Conservation (phyloP, 2,329 filamentous ascomycete species). For the Nannizzia gypsea region DNA sequence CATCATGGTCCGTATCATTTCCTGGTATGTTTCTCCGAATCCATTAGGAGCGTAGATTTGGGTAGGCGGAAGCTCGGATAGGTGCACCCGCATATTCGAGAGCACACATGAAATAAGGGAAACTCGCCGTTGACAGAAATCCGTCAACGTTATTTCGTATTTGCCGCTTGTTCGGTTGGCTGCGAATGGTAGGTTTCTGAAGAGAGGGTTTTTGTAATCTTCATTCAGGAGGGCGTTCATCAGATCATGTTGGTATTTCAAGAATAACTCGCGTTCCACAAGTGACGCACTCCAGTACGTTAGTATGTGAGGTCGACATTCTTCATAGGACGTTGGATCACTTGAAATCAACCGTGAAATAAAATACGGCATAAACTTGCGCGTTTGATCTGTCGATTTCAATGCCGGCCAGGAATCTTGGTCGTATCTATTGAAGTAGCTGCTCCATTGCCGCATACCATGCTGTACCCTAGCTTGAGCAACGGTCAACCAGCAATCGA, state of each 20-base stretch:
- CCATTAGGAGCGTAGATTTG: slow-evolving; percentile 24
- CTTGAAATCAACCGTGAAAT: slow-evolving; percentile 35
- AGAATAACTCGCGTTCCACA: slow-evolving; percentile 47
- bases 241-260: slow-evolving; percentile 50
- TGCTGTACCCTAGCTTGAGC: slow-evolving; percentile 38
- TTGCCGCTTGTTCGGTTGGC: slow-evolving; percentile 24
- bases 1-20: slow-evolving; percentile 47
- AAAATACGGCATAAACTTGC: slow-evolving; percentile 38
- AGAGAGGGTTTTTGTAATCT: slow-evolving; percentile 36
- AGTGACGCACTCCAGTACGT: slow-evolving; percentile 44
- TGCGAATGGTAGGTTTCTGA: slow-evolving; percentile 48
- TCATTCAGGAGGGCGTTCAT: slow-evolving; percentile 43
- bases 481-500: slow-evolving; percentile 46
- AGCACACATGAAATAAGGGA: slow-evolving; percentile 45
- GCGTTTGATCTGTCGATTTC: slow-evolving; percentile 36
- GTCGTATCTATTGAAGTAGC: slow-evolving; percentile 45
- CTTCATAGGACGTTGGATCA: slow-evolving; percentile 30
- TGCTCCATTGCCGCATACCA: slow-evolving; percentile 41
- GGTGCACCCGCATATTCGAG: slow-evolving; percentile 47
- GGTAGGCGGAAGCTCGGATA: slow-evolving; percentile 30
- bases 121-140: slow-evolving; percentile 44
- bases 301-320: slow-evolving; percentile 40
- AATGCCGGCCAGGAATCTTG: slow-evolving; percentile 39
- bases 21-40: slow-evolving; percentile 35
- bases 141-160: slow-evolving; percentile 40